Conservation (phyloP, 1,284 basidiomycete genomes). For the Pterulicium gracile region DNA sequence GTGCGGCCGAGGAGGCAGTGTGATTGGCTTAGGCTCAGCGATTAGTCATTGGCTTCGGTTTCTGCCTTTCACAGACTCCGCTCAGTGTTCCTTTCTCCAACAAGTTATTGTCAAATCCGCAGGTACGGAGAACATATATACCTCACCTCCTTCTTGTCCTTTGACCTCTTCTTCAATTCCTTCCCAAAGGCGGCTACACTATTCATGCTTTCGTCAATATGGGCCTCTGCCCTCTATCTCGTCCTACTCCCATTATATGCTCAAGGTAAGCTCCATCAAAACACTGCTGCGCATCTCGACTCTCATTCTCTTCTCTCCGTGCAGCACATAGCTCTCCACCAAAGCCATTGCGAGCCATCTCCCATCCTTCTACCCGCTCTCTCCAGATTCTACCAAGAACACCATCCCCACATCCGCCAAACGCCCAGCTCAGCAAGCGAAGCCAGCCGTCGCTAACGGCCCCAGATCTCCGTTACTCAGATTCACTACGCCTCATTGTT, state of each 20-base stretch:
- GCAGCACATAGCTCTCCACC: slow-evolving; percentile 42
- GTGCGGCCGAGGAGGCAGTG: too few relatives aligned
- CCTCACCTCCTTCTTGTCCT: not conserved
- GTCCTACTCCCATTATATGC: not conserved
- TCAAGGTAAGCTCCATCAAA: not conserved
- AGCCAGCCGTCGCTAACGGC: slow-evolving; percentile 20
- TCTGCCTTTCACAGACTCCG: too few relatives aligned
- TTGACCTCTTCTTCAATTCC: not conserved
- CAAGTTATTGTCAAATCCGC: too few relatives aligned
- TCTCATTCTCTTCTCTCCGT: not conserved
- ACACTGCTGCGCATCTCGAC: not conserved
- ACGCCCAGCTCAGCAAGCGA: slow-evolving; percentile 21
- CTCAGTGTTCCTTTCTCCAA: too few relatives aligned
- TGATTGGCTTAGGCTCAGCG: too few relatives aligned
- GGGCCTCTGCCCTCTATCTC: not conserved
- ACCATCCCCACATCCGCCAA: slow-evolving; percentile 20
- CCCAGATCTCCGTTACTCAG: slow-evolving; percentile 37
- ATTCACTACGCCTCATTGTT: slow-evolving; percentile 55
- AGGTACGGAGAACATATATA: too few relatives aligned
- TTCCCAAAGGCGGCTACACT: not conserved
- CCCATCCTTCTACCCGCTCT: slow-evolving; percentile 45
- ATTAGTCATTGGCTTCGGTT: too few relatives aligned
- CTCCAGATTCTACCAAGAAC: slow-evolving; percentile 58
- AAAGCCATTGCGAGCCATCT: slow-evolving; percentile 44
- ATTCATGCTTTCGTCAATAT: not conserved